Conservation (phyloP, 257 asterid species). For the Fraxinus pennsylvanica region DNA sequence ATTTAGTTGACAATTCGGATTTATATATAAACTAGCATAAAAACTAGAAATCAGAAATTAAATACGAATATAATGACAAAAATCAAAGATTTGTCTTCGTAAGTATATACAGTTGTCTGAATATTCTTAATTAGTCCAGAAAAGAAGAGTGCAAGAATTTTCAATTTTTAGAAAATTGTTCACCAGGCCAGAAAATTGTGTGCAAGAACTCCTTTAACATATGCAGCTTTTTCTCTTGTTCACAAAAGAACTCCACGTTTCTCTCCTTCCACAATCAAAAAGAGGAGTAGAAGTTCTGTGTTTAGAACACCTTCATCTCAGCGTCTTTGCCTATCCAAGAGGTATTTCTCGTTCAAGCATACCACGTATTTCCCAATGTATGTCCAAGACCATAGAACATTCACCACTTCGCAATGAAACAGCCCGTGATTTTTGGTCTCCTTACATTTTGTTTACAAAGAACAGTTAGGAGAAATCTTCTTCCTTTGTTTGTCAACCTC, state of each 20-base stretch:
- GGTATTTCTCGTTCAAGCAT: not conserved
- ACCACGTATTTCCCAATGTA: not conserved
- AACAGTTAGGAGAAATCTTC: not conserved
- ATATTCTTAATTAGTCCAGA: not conserved
- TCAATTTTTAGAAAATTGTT: not conserved
- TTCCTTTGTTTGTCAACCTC: not conserved
- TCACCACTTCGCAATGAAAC: not conserved
- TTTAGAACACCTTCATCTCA: not conserved
- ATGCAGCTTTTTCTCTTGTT: not conserved
- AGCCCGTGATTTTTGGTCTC: not conserved
- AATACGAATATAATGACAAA: not conserved
- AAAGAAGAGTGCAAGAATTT: not conserved
- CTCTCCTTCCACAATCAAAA: not conserved
- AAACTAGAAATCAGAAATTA: not conserved
- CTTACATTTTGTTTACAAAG: not conserved
- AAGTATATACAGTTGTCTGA: not conserved
- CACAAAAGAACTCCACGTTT: not conserved
- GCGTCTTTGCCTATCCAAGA: not conserved
- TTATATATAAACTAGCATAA: not conserved
- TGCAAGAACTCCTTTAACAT: not conserved
- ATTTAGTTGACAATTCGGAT: not conserved
- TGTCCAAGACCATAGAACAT: not conserved
- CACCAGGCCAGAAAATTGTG: not conserved
- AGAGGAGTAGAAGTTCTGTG: not conserved
- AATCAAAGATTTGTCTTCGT: not conserved